Base-by-base conservation (phyloP, 2,329 filamentous ascomycete species). In the Sclerotinia spermophila region DNA sequence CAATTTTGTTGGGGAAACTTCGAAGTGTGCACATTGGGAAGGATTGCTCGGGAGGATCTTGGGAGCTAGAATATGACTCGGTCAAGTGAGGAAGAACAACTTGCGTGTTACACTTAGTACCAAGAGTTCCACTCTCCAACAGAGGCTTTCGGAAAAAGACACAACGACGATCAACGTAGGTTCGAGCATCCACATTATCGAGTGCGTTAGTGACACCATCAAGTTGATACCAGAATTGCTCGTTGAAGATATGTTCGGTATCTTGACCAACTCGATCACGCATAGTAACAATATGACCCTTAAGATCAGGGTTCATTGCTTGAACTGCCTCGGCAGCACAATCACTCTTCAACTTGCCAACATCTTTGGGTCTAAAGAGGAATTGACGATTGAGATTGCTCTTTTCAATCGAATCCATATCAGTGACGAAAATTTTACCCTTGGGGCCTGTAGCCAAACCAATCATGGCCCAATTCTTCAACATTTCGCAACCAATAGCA, bases 391-490 rank as follows among this genome's bases (percentile, higher is more conserved):
- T 99, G 67, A 99, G 85, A 80, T 99, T 99, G 84, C 95, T 98
- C 87, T 95, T 97, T 83, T 99, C 96, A 76, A 99, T 99, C 69
- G 94, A 94, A 79, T 99, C 96, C 89, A 97, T 98, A 80, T 99
- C 96, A 21, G 96, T 98, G 65, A 99, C 92, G 71, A 85, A 93
- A 78, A 99, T 96, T 81, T 92, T 91, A 77, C 96, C 96, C 64
- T 94, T 87, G 4, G 93, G 92, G 5, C 96, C 96, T 60, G 92
- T 92, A 59, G 91, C 95, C 42, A 99, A 85, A 75, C 96, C 96
- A 80, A 98, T 97, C 94, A 99, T 96, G 48, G 96, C 95, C 94
- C 96, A 99, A 82, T 98, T 98, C 88, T 99, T 99, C 76, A 99
- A 84, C 92, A 98, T 99, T 80, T 99, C 96, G 79, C 96, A 99